Evolutionary conservation across 140 eudicot genomes (phyloP).

Genomic region (Senecio squalidus): DNA sequence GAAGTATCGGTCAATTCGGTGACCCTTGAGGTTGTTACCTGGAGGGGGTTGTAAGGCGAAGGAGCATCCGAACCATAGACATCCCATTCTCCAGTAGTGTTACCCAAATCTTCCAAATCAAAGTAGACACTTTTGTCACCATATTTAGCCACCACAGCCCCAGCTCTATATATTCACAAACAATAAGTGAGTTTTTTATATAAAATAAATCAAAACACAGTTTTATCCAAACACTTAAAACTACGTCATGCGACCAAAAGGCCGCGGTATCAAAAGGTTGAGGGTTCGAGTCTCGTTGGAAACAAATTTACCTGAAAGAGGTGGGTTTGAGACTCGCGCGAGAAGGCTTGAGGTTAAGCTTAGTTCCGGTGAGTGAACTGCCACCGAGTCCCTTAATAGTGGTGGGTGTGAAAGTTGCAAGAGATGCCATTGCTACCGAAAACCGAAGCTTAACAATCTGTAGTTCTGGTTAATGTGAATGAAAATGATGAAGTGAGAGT

Average conservation of each 20-base stretch:
- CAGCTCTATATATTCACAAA: constrained; percentile 43
- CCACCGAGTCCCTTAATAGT: constrained; percentile 84
- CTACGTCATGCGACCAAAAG: too few species aligned
- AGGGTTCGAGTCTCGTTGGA: too few species aligned
- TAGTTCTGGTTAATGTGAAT: neutral
- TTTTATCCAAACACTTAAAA: too few species aligned
- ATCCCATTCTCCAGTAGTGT: constrained; percentile 98
- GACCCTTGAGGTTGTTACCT: constrained; percentile 45
- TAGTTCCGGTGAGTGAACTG: constrained; percentile 75
- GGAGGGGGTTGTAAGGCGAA: constrained; percentile 88
- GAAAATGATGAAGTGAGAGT: neutral
- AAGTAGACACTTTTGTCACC: constrained; percentile 99
- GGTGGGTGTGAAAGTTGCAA: constrained; percentile 70
- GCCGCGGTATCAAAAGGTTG: too few species aligned
- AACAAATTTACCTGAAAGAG: constrained; percentile 48
- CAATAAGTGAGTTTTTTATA: too few species aligned
- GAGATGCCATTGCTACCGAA: constrained; percentile 64
- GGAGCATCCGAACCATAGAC: constrained; percentile 93
- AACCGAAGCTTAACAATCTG: neutral
- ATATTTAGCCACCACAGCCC: constrained; percentile 91
- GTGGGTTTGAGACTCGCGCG: constrained; percentile 40
- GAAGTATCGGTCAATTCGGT: neutral
- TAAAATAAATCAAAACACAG: neutral
- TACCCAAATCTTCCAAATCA: constrained; percentile 90
- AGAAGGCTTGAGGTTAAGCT: constrained; percentile 70